Percentiles rank a stretch among this genome's conserved stretches.
Evolutionary conservation across 2,329 filamentous ascomycete species (phyloP).

Genomic region (Trichoderma koningii): DNA sequence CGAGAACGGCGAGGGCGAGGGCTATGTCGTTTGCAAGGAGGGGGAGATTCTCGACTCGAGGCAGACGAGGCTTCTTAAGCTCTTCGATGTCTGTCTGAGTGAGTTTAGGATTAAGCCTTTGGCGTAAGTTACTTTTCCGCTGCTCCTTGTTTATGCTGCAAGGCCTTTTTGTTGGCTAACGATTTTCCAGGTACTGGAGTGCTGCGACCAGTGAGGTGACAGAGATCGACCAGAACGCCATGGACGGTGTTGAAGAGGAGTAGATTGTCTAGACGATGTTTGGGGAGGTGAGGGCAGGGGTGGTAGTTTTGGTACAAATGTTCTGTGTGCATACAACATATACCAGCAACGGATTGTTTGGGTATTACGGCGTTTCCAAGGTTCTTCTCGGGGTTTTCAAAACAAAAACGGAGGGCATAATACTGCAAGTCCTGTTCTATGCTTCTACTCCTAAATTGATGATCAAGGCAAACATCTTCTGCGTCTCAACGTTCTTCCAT

Average conservation of each 20-base stretch:
- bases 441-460: slow-evolving; percentile 36
- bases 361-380: slow-evolving; percentile 42
- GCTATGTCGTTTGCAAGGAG: slow-evolving; percentile 80
- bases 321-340: slow-evolving; percentile 39
- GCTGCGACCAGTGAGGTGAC: slow-evolving; percentile 61
- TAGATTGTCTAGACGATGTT: neutral
- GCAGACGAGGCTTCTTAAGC: slow-evolving; percentile 90
- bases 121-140: slow-evolving; percentile 56
- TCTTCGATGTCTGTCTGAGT: slow-evolving; percentile 86
- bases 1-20: slow-evolving; percentile 54
- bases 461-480: slow-evolving; percentile 29
- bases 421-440: slow-evolving; percentile 20
- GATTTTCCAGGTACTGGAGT: slow-evolving; percentile 58
- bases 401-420: slow-evolving; percentile 32
- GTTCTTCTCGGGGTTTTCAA: slow-evolving; percentile 35
- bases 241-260: slow-evolving; percentile 42
- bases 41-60: slow-evolving; percentile 84
- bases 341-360: slow-evolving; percentile 40
- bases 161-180: neutral
- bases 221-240: slow-evolving; percentile 49
- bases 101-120: slow-evolving; percentile 84
- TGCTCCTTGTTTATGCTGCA: neutral
- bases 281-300: slow-evolving; percentile 2
- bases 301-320: slow-evolving; percentile 28
- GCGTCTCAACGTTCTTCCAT: neutral